Conservation (phyloP, 2,329 filamentous ascomycete species). For the Epichloe gansuensis region DNA sequence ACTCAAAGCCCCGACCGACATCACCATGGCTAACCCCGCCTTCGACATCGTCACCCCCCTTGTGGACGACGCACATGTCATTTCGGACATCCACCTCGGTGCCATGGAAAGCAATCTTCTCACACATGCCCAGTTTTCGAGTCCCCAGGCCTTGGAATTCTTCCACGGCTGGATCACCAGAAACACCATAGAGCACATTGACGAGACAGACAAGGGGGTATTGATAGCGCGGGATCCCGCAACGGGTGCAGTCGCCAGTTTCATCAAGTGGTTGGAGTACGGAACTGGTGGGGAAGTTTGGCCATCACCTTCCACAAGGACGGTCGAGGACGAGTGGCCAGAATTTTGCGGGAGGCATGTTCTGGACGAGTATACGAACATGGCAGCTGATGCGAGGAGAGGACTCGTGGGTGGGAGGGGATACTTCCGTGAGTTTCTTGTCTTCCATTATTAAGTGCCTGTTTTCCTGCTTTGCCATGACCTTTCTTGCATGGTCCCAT, state of each 20-base stretch:
- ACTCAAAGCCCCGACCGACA: neutral
- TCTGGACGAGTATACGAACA: constrained; percentile 20
- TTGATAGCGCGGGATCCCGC: constrained; percentile 21
- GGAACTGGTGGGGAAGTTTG: constrained; percentile 6
- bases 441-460: neutral
- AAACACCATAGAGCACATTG: constrained; percentile 19
- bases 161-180: constrained; percentile 18
- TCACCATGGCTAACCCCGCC: neutral
- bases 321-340: constrained; percentile 18
- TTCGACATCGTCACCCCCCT: constrained; percentile 18
- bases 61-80: constrained; percentile 12
- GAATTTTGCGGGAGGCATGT: constrained; percentile 16
- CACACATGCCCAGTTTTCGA: constrained; percentile 28
- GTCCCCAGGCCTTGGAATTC: constrained; percentile 14
- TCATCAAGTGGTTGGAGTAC: constrained; percentile 24
- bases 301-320: constrained; percentile 7
- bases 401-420: constrained; percentile 16
- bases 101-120: constrained; percentile 27
- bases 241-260: constrained; percentile 19
- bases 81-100: constrained; percentile 22
- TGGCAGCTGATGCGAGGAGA: constrained; percentile 19
- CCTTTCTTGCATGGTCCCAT: neutral
- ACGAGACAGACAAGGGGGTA: constrained; percentile 15
- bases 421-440: constrained; percentile 24
- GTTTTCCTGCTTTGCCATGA: neutral